Evolutionary conservation across 805 yeast species (phyloP).

Genomic region (Yarrowia sp.): DNA sequence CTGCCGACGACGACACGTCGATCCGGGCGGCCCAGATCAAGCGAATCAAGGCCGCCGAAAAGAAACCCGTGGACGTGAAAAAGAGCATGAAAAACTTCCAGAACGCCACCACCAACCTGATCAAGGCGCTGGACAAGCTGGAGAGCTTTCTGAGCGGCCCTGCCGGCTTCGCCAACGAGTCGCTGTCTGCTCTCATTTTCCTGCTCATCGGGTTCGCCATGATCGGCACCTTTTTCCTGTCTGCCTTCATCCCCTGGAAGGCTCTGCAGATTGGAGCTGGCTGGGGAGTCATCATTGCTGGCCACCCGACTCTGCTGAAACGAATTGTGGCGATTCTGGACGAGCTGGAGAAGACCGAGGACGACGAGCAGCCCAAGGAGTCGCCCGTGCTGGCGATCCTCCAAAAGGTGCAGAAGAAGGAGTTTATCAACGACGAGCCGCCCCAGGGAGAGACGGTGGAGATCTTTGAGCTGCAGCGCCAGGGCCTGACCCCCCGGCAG

Average conservation of each 20-base stretch:
- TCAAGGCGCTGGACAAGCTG: slow-evolving; percentile 19
- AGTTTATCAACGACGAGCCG: slow-evolving; percentile 37
- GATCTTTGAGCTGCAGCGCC: slow-evolving; percentile 75
- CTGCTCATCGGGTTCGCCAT: slow-evolving; percentile 17
- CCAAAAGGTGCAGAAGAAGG: slow-evolving; percentile 20
- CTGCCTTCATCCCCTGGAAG: slow-evolving; percentile 32
- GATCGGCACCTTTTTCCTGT: slow-evolving; percentile 27
- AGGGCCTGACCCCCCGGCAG: slow-evolving; percentile 62
- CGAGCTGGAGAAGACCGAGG: slow-evolving; percentile 16
- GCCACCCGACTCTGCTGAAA: slow-evolving; percentile 34
- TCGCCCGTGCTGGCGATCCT: slow-evolving; percentile 16
- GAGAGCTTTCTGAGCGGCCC: slow-evolving; percentile 22
- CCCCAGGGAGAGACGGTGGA: slow-evolving; percentile 57
- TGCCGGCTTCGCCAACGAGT: slow-evolving; percentile 37
- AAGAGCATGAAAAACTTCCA: slow-evolving; percentile 37
- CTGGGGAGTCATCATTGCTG: slow-evolving; percentile 31
- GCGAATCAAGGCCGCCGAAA: slow-evolving; percentile 18
- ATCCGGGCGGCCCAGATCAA: slow-evolving; percentile 27
- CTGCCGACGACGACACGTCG: slow-evolving; percentile 23
- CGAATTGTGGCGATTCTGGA: slow-evolving; percentile 21
- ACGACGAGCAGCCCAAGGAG: slow-evolving; percentile 26
- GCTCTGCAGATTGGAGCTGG: slow-evolving; percentile 35
- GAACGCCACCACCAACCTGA: slow-evolving; percentile 25
- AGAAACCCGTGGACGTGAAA: slow-evolving; percentile 37
- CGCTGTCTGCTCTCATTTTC: slow-evolving; percentile 15